Evolutionary conservation across 2,329 filamentous ascomycete genomes (phyloP), one percentile per base, ranked within the genome.

Genomic region (Ceratocystiopsis minuta): DNA sequence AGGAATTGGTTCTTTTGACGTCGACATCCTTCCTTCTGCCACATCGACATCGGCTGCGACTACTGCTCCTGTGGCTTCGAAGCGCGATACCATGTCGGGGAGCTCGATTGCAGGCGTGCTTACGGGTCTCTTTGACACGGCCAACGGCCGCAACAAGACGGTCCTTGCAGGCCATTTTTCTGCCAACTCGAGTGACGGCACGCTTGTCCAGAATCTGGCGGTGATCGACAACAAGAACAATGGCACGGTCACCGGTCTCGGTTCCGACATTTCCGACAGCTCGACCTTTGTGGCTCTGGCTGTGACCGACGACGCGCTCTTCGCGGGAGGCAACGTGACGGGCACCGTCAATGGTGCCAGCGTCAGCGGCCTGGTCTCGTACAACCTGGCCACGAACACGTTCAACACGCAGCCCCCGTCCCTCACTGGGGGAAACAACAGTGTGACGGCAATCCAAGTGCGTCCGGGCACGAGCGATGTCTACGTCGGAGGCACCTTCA

Each of bases 91-190:
- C 2, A 43, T 60, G 6, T 57, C 59, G 0, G 42, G 44, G 35
- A 57, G 54, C 38, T 58, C 60, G n/a, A 59, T 71, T 10, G 68
- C 69, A 3, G 85, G 84, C 28, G 77, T 93, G n/a, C 67, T 79
- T 17, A 75, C 81, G 9, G 90, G 85, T 28, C 62, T 77, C 2
- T 94, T 92, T 54, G 85, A 93, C 57, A 72, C 47, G 3, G 28
- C 41, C 10, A 72, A 75, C 47, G 66, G 64, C 45, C 70, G 74
- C 48, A 95, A 95, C 57, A 68, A 92, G 43, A 96, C 90, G 0
- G 72, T 96, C 34, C 67, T 96, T 24, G 90, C 78, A 39, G 90
- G 90, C 1, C 84, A 86, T 52, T 98, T 98, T 56, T 72, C 72
- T 9, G 78, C 83, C 1, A 73, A 66, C 28, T 72, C 72, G 14